A percentile compares a stretch with the other conserved stretches of the same genome.
Evolutionary conservation across 306 rosid genomes (phyloP).

Genomic region (Betula pendula): DNA sequence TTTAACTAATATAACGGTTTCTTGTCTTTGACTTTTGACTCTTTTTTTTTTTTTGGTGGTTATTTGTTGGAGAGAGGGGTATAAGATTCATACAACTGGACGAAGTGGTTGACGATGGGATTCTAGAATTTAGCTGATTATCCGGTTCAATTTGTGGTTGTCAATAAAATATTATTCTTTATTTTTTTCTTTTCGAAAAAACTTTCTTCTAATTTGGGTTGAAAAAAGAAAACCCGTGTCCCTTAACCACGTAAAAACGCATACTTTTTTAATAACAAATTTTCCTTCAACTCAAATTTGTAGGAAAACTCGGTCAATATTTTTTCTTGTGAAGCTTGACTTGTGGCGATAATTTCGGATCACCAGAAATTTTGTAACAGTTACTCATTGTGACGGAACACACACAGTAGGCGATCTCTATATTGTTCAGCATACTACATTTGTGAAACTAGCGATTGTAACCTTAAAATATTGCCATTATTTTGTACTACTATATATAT

Average conservation of each 20-base stretch:
- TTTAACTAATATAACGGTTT: constrained; percentile 24
- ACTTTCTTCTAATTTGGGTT: too few species aligned
- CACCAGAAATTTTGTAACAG: neutral
- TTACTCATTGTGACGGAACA: neutral
- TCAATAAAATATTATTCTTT: neutral
- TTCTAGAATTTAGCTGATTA: too few species aligned
- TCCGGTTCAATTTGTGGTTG: too few species aligned
- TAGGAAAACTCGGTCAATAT: too few species aligned
- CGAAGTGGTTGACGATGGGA: too few species aligned
- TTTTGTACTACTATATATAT: neutral
- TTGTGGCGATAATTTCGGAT: neutral
- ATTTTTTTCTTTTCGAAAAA: too few species aligned
- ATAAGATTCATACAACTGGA: neutral
- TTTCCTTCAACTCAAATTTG: too few species aligned
- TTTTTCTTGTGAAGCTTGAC: neutral
- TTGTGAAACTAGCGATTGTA: neutral
- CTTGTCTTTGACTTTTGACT: neutral
- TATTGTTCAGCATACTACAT: neutral
- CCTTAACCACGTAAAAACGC: too few species aligned
- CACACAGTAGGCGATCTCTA: neutral
- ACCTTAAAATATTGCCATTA: neutral
- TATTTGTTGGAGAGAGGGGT: neutral
- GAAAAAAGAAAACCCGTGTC: too few species aligned
- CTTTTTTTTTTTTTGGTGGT: neutral
- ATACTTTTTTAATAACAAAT: too few species aligned